Base-by-base conservation (phyloP, 805 yeast genomes). In the Yarrowia sp. region DNA sequence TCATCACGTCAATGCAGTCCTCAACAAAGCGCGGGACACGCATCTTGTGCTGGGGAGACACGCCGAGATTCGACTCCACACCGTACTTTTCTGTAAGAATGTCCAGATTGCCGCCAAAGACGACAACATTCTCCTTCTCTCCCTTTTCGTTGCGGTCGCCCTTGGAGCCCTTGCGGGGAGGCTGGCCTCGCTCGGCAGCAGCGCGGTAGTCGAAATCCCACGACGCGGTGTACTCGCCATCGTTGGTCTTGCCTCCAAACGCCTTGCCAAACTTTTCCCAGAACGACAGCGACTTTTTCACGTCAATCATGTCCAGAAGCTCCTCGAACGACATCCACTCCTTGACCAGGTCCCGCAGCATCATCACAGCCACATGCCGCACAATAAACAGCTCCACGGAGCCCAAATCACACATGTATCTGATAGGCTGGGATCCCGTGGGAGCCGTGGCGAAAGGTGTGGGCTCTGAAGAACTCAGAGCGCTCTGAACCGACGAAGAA, bases 11-110 rank as follows among this genome's bases (percentile, higher is more conserved):
- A 36, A 95, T 85, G 17, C 92, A 78, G 71, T 95, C 98, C 71
- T 93, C 98, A 46, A 95, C 81, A 40, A 95, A 79, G 54, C 90
- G 81, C 0, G 99, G 99, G 44, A 95, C 88, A 38, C 86, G 82
- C 46, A 95, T 81, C n/a, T 73, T 67, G 68, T 86, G 86, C 0
- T 86, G 79, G 0, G 96, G 92, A 0, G 96, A 97, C 52, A 88
- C 88, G 2, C 96, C 96, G 26, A 88, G 79, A 52, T 88, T 90
- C 1, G 96, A 87, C 49, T 91, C 96, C 21, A 88, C 87, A 4
- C 98, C 98, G 71, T 84, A 82, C 68, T 82, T 83, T 3, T 78
- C 80, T 1, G 91, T 85, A 40, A 95, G 79, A 3, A 81, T 82
- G 41, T 84, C 88, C 65, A 95, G 78, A 12, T 95, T 86, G 7